Evolutionary conservation across 768 basidiomycete species (phyloP), one percentile per base, ranked within the genome.

Genomic region (Auriscalpium orientale): DNA sequence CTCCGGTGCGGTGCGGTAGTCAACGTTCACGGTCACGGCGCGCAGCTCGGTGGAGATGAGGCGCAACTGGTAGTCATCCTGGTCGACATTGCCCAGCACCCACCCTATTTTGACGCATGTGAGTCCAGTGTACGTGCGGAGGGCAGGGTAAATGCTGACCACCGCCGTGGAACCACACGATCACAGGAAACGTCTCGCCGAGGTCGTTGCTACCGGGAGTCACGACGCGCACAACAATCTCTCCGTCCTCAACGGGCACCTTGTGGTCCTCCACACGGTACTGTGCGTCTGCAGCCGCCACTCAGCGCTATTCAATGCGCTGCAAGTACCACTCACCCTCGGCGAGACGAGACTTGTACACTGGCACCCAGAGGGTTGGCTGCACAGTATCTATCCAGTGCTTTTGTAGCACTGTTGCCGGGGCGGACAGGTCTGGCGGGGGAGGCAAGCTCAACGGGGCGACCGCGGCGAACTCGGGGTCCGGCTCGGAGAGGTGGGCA

Each of bases 1-100:
- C 47, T 66, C 63, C 2, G 65, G 62, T n/a, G 62, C 59, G 49
- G 40, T 12, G n/a, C 49, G 49, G 33, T 50, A 50, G 21, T 20
- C 49, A 10, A 50, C 49, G 34, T 50, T 50, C 22, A 50, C 21
- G 49, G 33, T 50, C 33, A 20, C 20, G 22, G 22, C 34, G 10
- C 20, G 49, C 22, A 50, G 33, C 16, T 50, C 34, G 21, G 13
- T 9, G 34, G 28, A 33, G 2, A 50, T 18, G 13, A n/a, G 9
- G 22, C 49, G 49, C 49, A 50, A 4, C 12, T 12, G 34, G 49
- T 33, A 50, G 49, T 50, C 49, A 11, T 36, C 28, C 49, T n/a
- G 21, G 33, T 22, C 22, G 33, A 50, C 34, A 22, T 50, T 20
- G 22, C 49, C 49, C 12, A 36, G 28, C 2, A 35, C 15, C 16